Conservation (phyloP, 2,329 filamentous ascomycete species). For the Sporothrix luriei region DNA sequence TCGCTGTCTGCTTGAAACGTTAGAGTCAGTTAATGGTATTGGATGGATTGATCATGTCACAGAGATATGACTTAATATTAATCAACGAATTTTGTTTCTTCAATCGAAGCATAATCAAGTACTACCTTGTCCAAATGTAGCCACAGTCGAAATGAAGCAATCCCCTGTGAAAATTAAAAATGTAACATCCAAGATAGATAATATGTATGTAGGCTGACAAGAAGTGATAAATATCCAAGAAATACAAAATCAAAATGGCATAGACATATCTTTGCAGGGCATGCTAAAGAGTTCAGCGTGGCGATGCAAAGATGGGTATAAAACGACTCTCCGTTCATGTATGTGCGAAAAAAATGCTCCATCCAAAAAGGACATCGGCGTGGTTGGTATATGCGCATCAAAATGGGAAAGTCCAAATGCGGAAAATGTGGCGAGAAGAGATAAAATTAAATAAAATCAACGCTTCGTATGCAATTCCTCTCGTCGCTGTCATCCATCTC, state of each 20-base stretch:
- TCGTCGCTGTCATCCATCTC: background rate
- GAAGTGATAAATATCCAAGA: background rate
- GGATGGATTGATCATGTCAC: background rate
- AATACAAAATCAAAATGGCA: background rate
- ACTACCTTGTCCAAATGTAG: background rate
- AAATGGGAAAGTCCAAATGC: background rate
- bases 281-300: background rate
- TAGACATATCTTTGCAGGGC: background rate
- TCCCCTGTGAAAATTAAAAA: background rate
- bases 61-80: slow-evolving; percentile 7
- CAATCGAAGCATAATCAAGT: too few species aligned
- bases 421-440: background rate
- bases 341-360: background rate
- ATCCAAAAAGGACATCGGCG: background rate
- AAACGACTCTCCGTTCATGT: slow-evolving; percentile 23
- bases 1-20: too few species aligned
- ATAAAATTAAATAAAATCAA: background rate
- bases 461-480: slow-evolving; percentile 18
- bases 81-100: background rate
- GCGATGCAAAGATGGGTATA: slow-evolving; percentile 26
- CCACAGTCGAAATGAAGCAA: background rate
- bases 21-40: background rate
- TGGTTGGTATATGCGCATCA: slow-evolving; percentile 4
- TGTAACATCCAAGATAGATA: background rate
- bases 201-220: background rate